Evolutionary conservation across 345 rosid species (phyloP).

Genomic region (Populus tremula): DNA sequence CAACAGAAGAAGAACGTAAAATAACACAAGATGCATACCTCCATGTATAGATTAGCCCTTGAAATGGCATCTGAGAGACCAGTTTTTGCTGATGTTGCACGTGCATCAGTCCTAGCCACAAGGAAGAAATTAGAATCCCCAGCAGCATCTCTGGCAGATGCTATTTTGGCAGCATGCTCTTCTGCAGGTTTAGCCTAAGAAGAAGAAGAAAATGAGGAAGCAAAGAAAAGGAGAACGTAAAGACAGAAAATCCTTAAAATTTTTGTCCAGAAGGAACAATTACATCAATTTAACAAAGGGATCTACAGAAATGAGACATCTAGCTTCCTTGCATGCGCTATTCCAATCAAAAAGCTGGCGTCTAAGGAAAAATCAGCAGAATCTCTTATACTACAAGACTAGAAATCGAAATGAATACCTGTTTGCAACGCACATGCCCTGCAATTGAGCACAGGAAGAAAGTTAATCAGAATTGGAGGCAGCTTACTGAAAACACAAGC

Average conservation of each 20-base stretch:
- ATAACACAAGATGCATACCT: constrained; percentile 18
- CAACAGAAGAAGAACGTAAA: no score
- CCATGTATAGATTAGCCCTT: constrained; percentile 56
- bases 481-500: not conserved
- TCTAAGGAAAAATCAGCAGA: no score
- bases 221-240: no score
- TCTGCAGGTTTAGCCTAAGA: constrained; percentile 49
- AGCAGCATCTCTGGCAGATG: constrained; percentile 51
- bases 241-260: not conserved
- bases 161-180: constrained; percentile 55
- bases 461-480: not conserved
- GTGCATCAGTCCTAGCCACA: constrained; percentile 49
- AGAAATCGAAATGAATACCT: constrained; percentile 29
- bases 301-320: not conserved
- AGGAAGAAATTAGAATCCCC: constrained; percentile 56
- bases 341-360: no score
- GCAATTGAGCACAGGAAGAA: constrained; percentile 7
- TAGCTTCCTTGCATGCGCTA: not conserved
- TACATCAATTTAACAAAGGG: not conserved
- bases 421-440: constrained; percentile 61
- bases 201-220: not conserved
- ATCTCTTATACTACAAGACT: not conserved
- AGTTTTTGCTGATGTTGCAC: constrained; percentile 46
- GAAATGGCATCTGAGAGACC: constrained; percentile 53
- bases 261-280: not conserved